Evolutionary conservation across 176 grass and related monocot species (phyloP), one percentile per base, ranked within the genome.

Genomic region (Oryza australiensis): DNA sequence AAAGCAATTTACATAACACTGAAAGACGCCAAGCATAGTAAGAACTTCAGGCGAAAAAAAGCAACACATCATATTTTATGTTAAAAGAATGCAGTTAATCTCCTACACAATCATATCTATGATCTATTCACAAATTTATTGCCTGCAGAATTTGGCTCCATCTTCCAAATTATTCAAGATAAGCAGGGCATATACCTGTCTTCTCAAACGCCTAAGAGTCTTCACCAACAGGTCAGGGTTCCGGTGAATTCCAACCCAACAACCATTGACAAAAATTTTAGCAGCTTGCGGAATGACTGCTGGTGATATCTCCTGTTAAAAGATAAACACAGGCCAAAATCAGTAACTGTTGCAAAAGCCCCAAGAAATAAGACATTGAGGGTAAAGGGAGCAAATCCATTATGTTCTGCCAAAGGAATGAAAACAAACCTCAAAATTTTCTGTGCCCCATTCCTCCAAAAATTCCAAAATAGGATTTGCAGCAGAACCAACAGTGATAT

Each of bases 391-490:
- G 77, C 9, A 82, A 81, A 78, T 28, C 11, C 68, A 91, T 72
- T 34, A 43, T 33, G 30, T 51, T 81, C 1, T 24, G 82, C 63
- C 15, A 62, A 74, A 38, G 46, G 26, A 65, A 15, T 22, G 12
- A 86, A 83, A 75, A 51, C 66, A 57, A 64, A 95, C 96, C 96
- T 99, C 96, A 78, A 99, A 99, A 79, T 95, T 99, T 74, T 99
- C 96, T 88, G 96, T 99, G 74, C 96, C 91, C 93, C 93, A 99
- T 76, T 99, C 96, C 81, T 99, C 96, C 75, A 99, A 84, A 92
- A 99, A 99, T 76, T 99, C 96, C 85, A 99, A 91, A 87, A 99
- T 99, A 85, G 96, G 96, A 92, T 99, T 90, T 75, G 96, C 96
- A 77, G 89, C 93, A 51, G 93, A 99, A 82, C 93, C 96, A 74